phyloP scores from a whole-genome alignment of 129 eudicot genomes.

The Deinandra increscens region DNA sequence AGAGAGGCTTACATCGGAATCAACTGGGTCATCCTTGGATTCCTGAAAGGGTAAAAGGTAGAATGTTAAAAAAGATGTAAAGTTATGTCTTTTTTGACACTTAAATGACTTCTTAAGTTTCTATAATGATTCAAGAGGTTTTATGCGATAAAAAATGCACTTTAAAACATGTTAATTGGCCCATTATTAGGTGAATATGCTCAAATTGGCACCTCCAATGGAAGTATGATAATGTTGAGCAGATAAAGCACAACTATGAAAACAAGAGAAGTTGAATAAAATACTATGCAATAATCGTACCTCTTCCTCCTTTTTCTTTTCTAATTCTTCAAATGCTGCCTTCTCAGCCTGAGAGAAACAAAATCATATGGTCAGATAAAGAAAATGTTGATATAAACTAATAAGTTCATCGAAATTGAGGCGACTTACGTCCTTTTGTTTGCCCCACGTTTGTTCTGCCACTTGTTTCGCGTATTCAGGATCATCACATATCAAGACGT shows the following conservation, averaged over 20 bases:
- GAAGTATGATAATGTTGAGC: too few species aligned
- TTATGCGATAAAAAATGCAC: neutral
- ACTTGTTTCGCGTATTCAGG: constrained; percentile 73
- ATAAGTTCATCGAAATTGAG: neutral
- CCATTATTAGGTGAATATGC: neutral
- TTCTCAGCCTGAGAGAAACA: constrained; percentile 60
- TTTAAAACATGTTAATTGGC: neutral
- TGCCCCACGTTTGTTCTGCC: constrained; percentile 89
- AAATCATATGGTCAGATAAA: neutral
- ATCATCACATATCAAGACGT: constrained; percentile 57
- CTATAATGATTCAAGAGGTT: neutral
- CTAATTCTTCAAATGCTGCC: constrained; percentile 79
- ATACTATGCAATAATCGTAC: constrained; percentile 18
- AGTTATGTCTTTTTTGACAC: neutral
- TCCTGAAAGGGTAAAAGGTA: neutral
- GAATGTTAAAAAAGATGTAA: too few species aligned
- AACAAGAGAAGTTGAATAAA: too few species aligned
- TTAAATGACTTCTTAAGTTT: too few species aligned
- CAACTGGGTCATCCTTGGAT: constrained; percentile 1
- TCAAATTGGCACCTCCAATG: too few species aligned
- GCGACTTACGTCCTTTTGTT: constrained; percentile 75
- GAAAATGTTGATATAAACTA: neutral
- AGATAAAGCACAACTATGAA: too few species aligned
- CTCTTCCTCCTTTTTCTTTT: constrained; percentile 86
- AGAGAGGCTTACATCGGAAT: neutral